phyloP scores from a whole-genome alignment of 192 early-diverging fungal species.

The Backusella morwellensis region DNA sequence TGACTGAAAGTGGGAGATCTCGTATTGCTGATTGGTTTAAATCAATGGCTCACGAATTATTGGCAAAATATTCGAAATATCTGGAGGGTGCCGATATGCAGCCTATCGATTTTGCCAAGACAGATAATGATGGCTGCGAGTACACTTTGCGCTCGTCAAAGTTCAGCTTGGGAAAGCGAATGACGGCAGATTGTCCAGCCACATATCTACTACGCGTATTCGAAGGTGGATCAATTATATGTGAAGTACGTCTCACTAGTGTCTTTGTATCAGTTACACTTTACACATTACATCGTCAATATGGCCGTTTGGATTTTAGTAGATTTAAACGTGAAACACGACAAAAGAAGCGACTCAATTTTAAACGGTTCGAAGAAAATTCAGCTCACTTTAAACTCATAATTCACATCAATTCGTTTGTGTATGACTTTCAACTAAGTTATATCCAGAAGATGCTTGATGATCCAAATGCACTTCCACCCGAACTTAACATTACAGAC shows the following conservation, averaged over 20 bases:
- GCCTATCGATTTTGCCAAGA: constrained; percentile 43
- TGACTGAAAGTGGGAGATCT: not conserved
- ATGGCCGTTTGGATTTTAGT: constrained; percentile 35
- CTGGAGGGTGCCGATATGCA: constrained; percentile 56
- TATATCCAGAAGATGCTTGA: constrained; percentile 45
- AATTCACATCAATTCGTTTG: constrained; percentile 59
- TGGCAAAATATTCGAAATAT: constrained; percentile 50
- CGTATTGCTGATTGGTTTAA: constrained; percentile 38
- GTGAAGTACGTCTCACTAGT: constrained; percentile 51
- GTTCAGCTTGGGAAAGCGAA: constrained; percentile 36
- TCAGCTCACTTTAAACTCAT: constrained; percentile 51
- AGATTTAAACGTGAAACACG: constrained; percentile 6
- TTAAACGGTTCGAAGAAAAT: constrained; percentile 51
- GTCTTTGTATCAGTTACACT: constrained; percentile 56
- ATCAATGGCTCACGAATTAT: constrained; percentile 37
- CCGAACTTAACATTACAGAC: constrained; percentile 44
- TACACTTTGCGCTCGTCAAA: constrained; percentile 36
- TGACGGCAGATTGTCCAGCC: constrained; percentile 40
- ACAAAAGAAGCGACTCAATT: constrained; percentile 29
- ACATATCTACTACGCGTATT: constrained; percentile 50
- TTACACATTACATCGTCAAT: constrained; percentile 50
- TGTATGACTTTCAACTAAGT: constrained; percentile 57
- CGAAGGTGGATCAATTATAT: constrained; percentile 59
- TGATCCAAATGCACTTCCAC: constrained; percentile 17
- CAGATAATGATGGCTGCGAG: constrained; percentile 22